Base-by-base conservation (phyloP, 129 eudicot species). In the Dittrichia graveolens region DNA sequence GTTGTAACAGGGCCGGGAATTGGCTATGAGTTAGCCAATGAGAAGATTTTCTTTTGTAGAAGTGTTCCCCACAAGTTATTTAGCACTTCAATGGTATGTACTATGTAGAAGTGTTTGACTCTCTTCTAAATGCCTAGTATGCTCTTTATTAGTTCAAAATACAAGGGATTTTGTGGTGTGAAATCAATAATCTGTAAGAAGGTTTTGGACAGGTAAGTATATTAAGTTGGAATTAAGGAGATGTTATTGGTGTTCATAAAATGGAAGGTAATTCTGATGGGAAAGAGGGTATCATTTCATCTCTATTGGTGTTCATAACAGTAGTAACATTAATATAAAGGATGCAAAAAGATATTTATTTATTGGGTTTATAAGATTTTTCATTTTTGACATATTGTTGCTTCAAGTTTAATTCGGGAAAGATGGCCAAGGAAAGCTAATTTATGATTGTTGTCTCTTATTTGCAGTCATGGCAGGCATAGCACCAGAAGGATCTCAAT, bases 401-500 rank as follows among this genome's bases (percentile, higher is more conserved):
- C 44, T 46, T 49, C 35, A 49, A 6, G 10, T 37, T 68, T 37
- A 68, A 16, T 15, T 4, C 8, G 42, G 41, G 6, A 50, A 49
- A 14, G 9, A 37, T 10, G 35, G 37, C 15, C 19, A 37, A 6
- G 12, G 35, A 38, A 12, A 74, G 48, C 2, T 8, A 19, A 13
- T 3, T n/a, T 0, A n/a, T 52, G 48, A 9, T 48, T 60, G 10
- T 67, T 63, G 5, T 39, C 12, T 37, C 59, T 34, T 67, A 39
- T 67, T 16, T 79, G 65, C 75, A 87, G 94, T 82, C 77, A 87
- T 90, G 94, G 94, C 94, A 63, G 94, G 88, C 9, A 59, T 82
- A 65, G 89, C 96, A 74, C 80, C 91, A 62, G 96, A 87, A 75
- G 91, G 91, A 41, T 76, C 91, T 4, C 90, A 90, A 46, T 90